Conservation (phyloP, 305 asterid genomes). For the Solanum aculeatissimum region DNA sequence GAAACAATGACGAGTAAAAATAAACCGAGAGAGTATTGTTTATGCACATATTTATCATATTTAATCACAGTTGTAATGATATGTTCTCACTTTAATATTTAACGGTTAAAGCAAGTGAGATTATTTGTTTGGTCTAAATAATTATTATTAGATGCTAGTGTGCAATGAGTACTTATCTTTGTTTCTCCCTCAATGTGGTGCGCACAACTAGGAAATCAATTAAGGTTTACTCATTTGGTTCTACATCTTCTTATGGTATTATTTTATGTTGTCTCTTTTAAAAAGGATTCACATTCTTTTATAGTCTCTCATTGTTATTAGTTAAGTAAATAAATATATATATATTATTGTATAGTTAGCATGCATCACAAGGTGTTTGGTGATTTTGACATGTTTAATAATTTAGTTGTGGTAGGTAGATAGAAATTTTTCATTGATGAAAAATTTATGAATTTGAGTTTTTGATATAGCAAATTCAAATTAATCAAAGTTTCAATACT, state of each 20-base stretch:
- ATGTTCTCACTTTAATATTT: too few relatives aligned
- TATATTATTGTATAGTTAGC: not conserved
- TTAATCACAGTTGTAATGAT: too few relatives aligned
- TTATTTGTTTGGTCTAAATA: not conserved
- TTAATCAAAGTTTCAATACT: not conserved
- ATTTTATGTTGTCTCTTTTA: not conserved
- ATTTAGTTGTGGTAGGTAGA: not conserved
- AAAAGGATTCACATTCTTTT: not conserved
- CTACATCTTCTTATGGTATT: not conserved
- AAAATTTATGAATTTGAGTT: not conserved
- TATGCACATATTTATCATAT: not conserved
- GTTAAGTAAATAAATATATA: too few relatives aligned
- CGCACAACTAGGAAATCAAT: not conserved
- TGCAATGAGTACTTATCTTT: not conserved
- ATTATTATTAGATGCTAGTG: not conserved
- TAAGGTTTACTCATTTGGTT: not conserved
- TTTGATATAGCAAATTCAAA: not conserved
- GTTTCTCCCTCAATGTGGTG: not conserved
- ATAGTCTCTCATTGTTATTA: not conserved
- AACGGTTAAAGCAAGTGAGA: not conserved
- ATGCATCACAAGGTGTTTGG: not conserved
- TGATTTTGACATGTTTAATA: not conserved
- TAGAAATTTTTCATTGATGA: rapidly evolving
- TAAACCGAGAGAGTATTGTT: too few relatives aligned
- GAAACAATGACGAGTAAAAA: too few relatives aligned